phyloP scores from a whole-genome alignment of 2,329 filamentous ascomycete species.

The Penicillium sp. region DNA sequence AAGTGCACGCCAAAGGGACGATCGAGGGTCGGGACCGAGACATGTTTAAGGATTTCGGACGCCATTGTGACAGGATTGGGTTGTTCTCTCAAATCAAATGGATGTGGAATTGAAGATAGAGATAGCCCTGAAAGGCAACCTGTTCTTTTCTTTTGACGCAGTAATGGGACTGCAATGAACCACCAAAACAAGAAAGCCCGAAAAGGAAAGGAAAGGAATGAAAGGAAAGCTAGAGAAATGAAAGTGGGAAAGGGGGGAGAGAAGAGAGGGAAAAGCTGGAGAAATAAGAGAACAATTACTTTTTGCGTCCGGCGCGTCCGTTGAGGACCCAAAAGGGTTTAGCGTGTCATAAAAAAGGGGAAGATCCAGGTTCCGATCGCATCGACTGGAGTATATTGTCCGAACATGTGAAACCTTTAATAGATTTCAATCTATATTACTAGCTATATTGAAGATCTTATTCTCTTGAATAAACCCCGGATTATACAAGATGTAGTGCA shows the following conservation, averaged over 20 bases:
- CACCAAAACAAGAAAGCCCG: not conserved
- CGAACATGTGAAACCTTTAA: not conserved
- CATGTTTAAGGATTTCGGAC: conserved; percentile 47
- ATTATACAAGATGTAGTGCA: not conserved
- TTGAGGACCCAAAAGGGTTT: conserved; percentile 25
- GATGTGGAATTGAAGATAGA: not conserved
- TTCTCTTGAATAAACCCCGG: not conserved
- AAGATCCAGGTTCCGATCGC: conserved; percentile 17
- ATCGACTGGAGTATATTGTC: not conserved
- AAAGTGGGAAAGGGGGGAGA: conserved; percentile 53
- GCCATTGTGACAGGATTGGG: conserved; percentile 43
- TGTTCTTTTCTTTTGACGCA: conserved; percentile 2
- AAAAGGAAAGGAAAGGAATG: conserved; percentile 30
- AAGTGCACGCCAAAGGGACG: conserved; percentile 85
- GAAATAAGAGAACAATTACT: conserved; percentile 19
- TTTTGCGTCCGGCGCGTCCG: conserved; percentile 30
- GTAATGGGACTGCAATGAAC: not conserved
- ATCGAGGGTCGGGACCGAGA: conserved; percentile 76
- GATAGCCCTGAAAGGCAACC: conserved; percentile 1
- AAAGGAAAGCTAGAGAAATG: conserved; percentile 52
- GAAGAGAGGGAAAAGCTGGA: conserved; percentile 58
- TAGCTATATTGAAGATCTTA: not conserved
- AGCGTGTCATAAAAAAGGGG: conserved; percentile 33
- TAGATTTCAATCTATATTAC: not conserved
- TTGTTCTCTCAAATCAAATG: conserved; percentile 8